phyloP scores from a whole-genome alignment of 2,329 filamentous ascomycete species.

The Trichoderma endophyticum region DNA sequence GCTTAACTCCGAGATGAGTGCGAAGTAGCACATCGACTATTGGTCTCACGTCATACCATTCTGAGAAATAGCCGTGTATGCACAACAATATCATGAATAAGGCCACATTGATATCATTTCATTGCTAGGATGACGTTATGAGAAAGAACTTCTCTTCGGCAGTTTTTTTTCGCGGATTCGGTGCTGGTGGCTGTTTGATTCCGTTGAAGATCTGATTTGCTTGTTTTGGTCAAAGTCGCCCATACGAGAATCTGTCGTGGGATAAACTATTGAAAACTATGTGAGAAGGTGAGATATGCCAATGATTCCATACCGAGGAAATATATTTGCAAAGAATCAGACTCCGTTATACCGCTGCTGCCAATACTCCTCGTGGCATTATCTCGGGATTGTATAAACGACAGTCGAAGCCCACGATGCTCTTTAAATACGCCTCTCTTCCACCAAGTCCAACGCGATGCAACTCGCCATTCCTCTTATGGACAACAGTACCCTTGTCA shows the following conservation, averaged over 20 bases:
- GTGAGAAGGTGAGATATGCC: not conserved
- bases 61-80: not conserved
- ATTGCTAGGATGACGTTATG: not conserved
- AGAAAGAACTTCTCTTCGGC: not conserved
- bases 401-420: not conserved
- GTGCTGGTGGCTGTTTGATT: not conserved
- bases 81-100: not conserved
- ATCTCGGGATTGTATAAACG: not conserved
- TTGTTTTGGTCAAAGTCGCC: not conserved
- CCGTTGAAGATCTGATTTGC: not conserved
- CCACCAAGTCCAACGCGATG: not conserved
- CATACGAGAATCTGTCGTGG: not conserved
- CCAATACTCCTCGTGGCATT: not conserved
- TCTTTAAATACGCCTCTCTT: not conserved
- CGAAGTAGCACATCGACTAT: not conserved
- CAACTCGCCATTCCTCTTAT: not conserved
- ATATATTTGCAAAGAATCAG: not conserved
- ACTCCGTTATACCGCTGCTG: not conserved
- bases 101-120: not conserved
- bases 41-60: not conserved
- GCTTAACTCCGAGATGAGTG: not conserved
- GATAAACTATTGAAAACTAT: not conserved
- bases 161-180: not conserved
- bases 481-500: slow-evolving; percentile 8
- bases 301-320: not conserved